Conservation (phyloP, 208 protist genomes). For the Wallacemonas sp. region DNA sequence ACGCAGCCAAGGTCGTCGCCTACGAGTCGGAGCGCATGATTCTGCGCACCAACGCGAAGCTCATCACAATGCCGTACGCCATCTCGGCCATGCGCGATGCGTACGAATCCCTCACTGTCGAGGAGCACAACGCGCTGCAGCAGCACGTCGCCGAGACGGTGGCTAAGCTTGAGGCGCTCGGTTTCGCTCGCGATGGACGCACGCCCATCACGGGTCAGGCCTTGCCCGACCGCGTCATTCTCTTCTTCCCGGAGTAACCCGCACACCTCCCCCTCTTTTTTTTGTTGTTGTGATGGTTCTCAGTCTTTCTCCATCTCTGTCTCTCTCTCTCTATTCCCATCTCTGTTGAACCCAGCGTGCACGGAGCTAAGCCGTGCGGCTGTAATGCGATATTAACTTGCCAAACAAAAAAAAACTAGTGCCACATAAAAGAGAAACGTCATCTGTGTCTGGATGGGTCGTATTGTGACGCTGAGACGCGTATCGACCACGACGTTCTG, state of each 20-base stretch:
- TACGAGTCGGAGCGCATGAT: slow-evolving; percentile 57
- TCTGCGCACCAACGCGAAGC: slow-evolving; percentile 75
- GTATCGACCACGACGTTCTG: no score
- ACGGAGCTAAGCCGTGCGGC: no score
- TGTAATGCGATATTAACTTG: no score
- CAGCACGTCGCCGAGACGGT: slow-evolving; percentile 50
- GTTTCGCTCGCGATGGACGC: slow-evolving; percentile 60
- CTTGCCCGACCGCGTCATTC: slow-evolving; percentile 83
- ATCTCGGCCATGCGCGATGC: slow-evolving; percentile 40
- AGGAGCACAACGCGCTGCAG: slow-evolving; percentile 28
- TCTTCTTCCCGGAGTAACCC: slow-evolving; percentile 53
- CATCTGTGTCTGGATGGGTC: no score
- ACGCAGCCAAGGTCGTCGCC: slow-evolving; percentile 31
- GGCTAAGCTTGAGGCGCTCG: slow-evolving; percentile 48
- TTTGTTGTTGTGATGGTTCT: no score
- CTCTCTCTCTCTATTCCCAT: no score
- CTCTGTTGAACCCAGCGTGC: no score
- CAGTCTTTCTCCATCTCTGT: no score
- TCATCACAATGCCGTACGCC: slow-evolving; percentile 67
- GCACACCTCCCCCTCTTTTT: neutral
- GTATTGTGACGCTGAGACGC: no score
- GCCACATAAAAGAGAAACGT: no score
- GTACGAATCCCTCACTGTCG: slow-evolving; percentile 55
- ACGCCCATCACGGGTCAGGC: slow-evolving; percentile 69
- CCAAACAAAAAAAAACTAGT: no score